Evolutionary conservation across 2,329 filamentous ascomycete genomes (phyloP), one percentile per base, ranked within the genome.

Genomic region (Beauveria pseudobassiana): DNA sequence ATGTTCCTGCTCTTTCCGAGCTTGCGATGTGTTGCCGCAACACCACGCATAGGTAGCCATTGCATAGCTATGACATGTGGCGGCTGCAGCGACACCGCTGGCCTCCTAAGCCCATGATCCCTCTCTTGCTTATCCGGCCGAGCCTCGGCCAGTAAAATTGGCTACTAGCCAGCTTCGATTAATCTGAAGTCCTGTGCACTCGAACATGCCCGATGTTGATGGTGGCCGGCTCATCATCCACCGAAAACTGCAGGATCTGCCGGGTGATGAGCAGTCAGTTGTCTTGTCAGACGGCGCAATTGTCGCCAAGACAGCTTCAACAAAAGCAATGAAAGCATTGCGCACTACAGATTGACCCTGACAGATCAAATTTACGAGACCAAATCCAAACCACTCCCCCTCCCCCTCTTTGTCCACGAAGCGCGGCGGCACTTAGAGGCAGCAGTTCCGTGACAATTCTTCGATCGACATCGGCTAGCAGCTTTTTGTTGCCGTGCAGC

Each of bases 361-460:
- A n/a, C 8, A 58, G 61, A 34, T 62, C 61, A 53, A 53, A 58
- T 62, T 61, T 62, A 62, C 61, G 54, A 58, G 48, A 49, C 60
- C 49, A 40, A 14, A 40, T 42, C 54, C 54, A 14, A 26, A 40
- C 16, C 16, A 43, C 40, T n/a, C 9, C 7, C 46, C 30, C 18
- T 12, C 30, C 43, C 22, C 34, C 34, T 14, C 34, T 5, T 16
- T 34, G 18, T 48, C 43, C 55, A 28, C 30, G 18, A 8, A 42
- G 45, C 45, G 10, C 8, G 5, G 18, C 20, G 46, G 46, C 45
- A 42, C 22, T 45, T 52, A 43, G 57, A 24, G 24, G n/a, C 24
- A 59, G 24, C 24, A n/a, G 9, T n/a, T 24, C 24, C 22, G 38
- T 28, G 22, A 9, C 20, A 18, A 16, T 40, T 30, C 34, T 34